These are phyloP conservation scores for Cyclostephanos invisitatus DNA, from an alignment of 108 stramenopile species.

Conservation along the genomic window DNA sequence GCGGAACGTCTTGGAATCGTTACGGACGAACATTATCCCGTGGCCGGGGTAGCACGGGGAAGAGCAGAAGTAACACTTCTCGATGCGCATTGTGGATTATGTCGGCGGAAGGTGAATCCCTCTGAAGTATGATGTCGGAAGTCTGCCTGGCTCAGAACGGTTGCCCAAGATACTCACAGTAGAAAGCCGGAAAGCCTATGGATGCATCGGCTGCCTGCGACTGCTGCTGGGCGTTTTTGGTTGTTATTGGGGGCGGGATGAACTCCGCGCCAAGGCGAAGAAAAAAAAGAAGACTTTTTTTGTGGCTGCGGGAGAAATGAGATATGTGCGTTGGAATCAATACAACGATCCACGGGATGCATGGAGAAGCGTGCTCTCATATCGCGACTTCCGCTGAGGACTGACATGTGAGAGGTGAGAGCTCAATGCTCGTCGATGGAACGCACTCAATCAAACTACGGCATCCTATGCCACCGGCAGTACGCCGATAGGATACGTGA, in stretches of 20 bases:
- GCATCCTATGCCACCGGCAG: conserved; percentile 43
- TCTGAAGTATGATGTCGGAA: neutral
- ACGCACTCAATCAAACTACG: conserved; percentile 17
- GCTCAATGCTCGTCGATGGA: neutral
- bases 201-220: neutral
- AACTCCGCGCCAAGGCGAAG: no score
- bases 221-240: no score
- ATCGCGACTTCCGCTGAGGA: no score
- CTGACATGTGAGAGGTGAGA: no score
- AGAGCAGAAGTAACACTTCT: conserved; percentile 98
- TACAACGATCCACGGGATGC: no score
- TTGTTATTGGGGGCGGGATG: neutral
- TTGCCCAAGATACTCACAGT: neutral
- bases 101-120: neutral
- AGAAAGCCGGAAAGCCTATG: no score
- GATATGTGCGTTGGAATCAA: no score
- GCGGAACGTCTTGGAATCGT: conserved; percentile 98
- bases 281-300: neutral
- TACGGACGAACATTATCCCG: conserved; percentile 97
- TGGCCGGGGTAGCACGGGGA: conserved; percentile 99
- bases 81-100: conserved; percentile 86
- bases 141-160: neutral
- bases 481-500: conserved; percentile 39
- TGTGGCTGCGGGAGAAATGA: neutral
- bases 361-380: no score